Base-by-base conservation (phyloP, 208 protist species). In the Jaenimonas drosophilae region DNA sequence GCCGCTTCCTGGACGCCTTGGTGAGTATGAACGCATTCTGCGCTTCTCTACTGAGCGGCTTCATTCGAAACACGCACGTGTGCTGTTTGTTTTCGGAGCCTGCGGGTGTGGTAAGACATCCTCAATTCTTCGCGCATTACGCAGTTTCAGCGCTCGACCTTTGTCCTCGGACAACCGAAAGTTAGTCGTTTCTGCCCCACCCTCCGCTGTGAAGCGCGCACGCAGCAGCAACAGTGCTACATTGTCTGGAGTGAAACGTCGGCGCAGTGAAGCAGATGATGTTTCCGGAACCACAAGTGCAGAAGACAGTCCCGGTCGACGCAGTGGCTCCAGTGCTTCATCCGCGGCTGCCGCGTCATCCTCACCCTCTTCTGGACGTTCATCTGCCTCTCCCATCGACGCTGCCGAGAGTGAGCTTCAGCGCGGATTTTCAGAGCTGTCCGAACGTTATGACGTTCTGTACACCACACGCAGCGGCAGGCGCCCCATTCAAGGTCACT, bases 81-180 rank as follows among this genome's bases (percentile, higher is more conserved):
- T 71, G 0, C 64, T 91, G 3, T 91, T 91, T 51, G 73, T 91
- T 1, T 91, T 76, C 56, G 82, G 82, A n/a, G 76, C 70, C 16
- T 91, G 82, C 45, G 82, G 82, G 2, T 87, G 76, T 39, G 82
- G 82, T 16, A 91, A 91, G 57, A 91, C 82, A 0, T 82, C 76
- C 26, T 83, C 82, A 1, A 64, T 85, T 30, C 65, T 85, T 36
- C 76, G 82, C 17, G 76, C 70, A 9, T 48, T 86, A 55, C 76
- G 82, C 6, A 59, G 71, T 16, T 64, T 83, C 37, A 69, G 64
- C 5, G 47, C 45, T 3, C 62, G 66, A 25, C 50, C 66, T 17
- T 49, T 91, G 59, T 57, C 70, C n/a, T 82, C 59, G 16, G 76
- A 91, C 49, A n/a, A n/a, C n/a, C n/a, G n/a, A n/a, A n/a, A n/a